Percentiles rank a stretch among this genome's conserved stretches.
These are phyloP conservation scores for Cryptosporidium ubiquitum DNA, from an alignment of 169 alveolate species.

Conservation along the genomic window DNA sequence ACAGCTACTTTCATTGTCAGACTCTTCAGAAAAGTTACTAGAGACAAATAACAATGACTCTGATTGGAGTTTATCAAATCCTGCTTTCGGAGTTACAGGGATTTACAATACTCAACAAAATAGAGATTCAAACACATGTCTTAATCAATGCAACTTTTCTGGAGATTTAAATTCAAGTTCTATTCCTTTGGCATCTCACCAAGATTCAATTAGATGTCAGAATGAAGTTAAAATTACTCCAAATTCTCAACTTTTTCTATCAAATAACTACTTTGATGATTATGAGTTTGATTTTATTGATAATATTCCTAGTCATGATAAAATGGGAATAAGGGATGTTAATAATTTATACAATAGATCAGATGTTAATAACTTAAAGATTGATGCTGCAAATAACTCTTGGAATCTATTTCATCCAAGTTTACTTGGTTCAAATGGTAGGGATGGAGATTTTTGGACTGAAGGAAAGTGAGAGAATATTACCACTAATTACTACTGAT, in stretches of 20 bases:
- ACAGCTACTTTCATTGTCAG: constrained; percentile 58
- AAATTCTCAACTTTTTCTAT: constrained; percentile 3
- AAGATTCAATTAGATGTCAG: constrained; percentile 7
- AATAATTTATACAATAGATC: background rate
- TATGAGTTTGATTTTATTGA: constrained; percentile 13
- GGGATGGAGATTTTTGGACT: constrained; percentile 23
- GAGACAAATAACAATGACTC: background rate
- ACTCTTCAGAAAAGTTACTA: background rate
- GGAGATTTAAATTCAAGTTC: background rate
- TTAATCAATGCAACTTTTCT: background rate
- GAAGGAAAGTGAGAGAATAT: constrained; percentile 56
- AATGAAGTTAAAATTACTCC: background rate
- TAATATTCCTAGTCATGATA: background rate
- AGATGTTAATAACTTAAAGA: background rate
- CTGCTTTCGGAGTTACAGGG: constrained; percentile 8
- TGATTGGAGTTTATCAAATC: constrained; percentile 39
- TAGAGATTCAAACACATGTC: background rate
- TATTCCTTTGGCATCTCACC: background rate
- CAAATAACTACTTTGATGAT: constrained; percentile 15
- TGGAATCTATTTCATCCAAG: constrained; percentile 59
- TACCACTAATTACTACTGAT: constrained; percentile 1
- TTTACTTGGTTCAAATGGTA: constrained; percentile 15
- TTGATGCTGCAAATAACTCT: background rate
- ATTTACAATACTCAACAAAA: constrained; percentile 15
- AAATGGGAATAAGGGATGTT: constrained; percentile 5